A percentile compares a stretch with the other conserved stretches of the same genome.
These are phyloP conservation scores for Syncephalis fuscata DNA, from an alignment of 371 early-diverging fungal genomes.

Conservation along the genomic window DNA sequence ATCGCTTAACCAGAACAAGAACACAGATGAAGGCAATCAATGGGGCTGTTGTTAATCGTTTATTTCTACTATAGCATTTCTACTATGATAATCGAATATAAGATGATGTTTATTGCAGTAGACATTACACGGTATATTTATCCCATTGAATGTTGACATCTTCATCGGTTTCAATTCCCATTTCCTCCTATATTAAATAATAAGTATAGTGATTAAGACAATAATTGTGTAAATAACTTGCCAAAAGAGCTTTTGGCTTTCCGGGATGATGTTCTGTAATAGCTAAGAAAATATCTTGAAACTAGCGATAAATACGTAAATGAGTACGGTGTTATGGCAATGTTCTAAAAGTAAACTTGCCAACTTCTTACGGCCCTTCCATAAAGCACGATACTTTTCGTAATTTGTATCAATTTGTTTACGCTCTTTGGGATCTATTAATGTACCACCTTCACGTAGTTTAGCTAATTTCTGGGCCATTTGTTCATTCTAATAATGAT, in stretches of 20 bases:
- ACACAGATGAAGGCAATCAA: no score
- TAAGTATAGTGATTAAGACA: neutral
- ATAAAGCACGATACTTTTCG: slow-evolving; percentile 10
- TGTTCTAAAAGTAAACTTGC: slow-evolving; percentile 1
- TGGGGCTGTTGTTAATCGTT: no score
- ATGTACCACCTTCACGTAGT: slow-evolving; percentile 6
- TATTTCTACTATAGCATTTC: no score
- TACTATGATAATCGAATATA: no score
- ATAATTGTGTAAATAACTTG: slow-evolving; percentile 1
- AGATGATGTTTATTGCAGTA: no score
- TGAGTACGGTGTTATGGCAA: neutral
- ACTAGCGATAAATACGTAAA: slow-evolving; percentile 5
- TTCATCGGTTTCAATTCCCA: slow-evolving; percentile 12
- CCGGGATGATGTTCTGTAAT: slow-evolving; percentile 10
- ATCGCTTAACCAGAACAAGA: no score
- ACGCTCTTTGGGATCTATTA: slow-evolving; percentile 9
- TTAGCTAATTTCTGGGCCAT: slow-evolving; percentile 7
- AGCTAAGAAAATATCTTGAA: slow-evolving; percentile 9
- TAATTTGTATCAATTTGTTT: slow-evolving; percentile 10
- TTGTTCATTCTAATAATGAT: slow-evolving; percentile 7
- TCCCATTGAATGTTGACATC: neutral
- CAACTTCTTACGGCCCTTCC: slow-evolving; percentile 12
- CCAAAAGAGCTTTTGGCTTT: slow-evolving; percentile 11
- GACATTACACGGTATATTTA: no score
- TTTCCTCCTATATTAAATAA: slow-evolving; percentile 8